Conservation (phyloP, 345 rosid species). For the Lumnitzera racemosa region DNA sequence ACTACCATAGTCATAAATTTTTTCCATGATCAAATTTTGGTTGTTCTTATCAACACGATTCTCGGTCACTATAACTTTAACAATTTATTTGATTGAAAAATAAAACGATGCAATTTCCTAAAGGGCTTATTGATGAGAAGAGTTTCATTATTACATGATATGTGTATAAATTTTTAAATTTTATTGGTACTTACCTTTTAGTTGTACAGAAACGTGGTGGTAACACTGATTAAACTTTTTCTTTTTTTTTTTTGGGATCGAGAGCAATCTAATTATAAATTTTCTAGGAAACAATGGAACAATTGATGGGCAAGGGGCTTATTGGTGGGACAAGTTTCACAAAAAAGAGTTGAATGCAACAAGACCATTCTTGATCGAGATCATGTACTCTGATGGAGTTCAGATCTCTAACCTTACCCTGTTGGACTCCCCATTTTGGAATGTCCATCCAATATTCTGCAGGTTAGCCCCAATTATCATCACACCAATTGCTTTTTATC, state of each 20-base stretch:
- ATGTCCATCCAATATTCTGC: constrained; percentile 59
- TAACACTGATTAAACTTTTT: background rate
- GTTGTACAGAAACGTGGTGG: too few species aligned
- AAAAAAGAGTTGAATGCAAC: constrained; percentile 27
- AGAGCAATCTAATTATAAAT: background rate
- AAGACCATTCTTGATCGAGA: constrained; percentile 60
- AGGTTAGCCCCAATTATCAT: constrained; percentile 13
- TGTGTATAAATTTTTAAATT: too few species aligned
- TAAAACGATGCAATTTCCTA: too few species aligned
- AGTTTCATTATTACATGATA: too few species aligned
- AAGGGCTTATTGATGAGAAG: too few species aligned
- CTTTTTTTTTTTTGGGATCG: background rate
- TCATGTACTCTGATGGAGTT: constrained; percentile 43
- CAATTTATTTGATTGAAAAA: too few species aligned
- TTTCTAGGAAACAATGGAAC: constrained; percentile 56
- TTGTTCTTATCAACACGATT: too few species aligned
- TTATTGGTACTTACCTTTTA: too few species aligned
- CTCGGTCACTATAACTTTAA: too few species aligned
- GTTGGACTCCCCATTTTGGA: constrained; percentile 65
- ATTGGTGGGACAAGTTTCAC: constrained; percentile 62
- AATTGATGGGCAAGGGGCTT: constrained; percentile 58
- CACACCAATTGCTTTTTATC: too few species aligned
- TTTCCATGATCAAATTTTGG: too few species aligned
- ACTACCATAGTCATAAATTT: too few species aligned
- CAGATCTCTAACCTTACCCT: constrained; percentile 60